Evolutionary conservation across 1,139 yeast species (phyloP).

Genomic region (Lodderomyces jiufengensis): DNA sequence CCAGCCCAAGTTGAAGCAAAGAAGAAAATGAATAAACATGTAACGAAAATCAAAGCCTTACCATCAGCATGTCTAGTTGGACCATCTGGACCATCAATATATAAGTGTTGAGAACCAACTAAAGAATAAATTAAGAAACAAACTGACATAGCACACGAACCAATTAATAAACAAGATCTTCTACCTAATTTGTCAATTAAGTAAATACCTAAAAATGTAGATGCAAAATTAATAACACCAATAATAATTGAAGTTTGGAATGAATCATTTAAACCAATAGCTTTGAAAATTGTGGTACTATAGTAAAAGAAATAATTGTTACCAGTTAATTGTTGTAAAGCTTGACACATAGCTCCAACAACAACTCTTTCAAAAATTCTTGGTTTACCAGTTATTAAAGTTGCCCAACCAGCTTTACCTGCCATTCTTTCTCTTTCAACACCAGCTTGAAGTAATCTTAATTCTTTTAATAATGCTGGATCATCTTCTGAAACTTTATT

Average conservation of each 20-base stretch:
- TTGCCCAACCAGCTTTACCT: constrained; percentile 66
- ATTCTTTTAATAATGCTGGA: constrained; percentile 54
- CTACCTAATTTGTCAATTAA: constrained; percentile 70
- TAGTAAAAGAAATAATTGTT: constrained; percentile 79
- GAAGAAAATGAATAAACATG: constrained; percentile 75
- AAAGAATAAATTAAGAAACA: constrained; percentile 61
- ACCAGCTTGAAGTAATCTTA: constrained; percentile 59
- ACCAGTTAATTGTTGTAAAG: constrained; percentile 77
- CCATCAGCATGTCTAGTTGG: constrained; percentile 50
- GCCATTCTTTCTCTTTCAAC: constrained; percentile 59
- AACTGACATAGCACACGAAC: constrained; percentile 47
- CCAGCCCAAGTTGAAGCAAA: constrained; percentile 92
- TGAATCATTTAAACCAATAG: constrained; percentile 78
- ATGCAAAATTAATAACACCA: constrained; percentile 74
- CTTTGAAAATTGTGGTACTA: constrained; percentile 71
- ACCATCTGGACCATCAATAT: constrained; percentile 47
- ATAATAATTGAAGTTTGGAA: constrained; percentile 73
- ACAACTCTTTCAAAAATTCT: constrained; percentile 60
- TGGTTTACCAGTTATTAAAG: constrained; percentile 64
- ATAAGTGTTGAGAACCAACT: constrained; percentile 57
- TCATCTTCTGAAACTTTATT: constrained; percentile 61
- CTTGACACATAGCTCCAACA: constrained; percentile 63
- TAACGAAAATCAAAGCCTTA: constrained; percentile 70
- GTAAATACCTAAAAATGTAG: constrained; percentile 66
- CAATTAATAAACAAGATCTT: constrained; percentile 56